phyloP scores from a whole-genome alignment of 1,139 yeast species.

The Scheffersomyces lignicola region DNA sequence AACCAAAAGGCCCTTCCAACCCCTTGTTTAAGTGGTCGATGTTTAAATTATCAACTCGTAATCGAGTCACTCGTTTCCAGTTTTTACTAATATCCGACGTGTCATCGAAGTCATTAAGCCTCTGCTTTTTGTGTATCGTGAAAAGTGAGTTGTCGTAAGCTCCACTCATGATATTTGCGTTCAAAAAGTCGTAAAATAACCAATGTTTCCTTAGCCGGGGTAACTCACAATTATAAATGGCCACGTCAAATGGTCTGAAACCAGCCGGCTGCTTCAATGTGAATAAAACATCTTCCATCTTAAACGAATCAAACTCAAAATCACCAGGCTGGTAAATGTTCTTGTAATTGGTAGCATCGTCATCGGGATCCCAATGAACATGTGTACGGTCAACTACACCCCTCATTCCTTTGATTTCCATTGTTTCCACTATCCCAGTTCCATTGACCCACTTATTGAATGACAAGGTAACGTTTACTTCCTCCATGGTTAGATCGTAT shows the following conservation, averaged over 20 bases:
- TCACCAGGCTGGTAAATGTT: constrained; percentile 82
- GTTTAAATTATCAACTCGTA: constrained; percentile 80
- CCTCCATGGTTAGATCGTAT: constrained; percentile 86
- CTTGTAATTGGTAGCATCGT: constrained; percentile 79
- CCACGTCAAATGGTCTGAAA: constrained; percentile 81
- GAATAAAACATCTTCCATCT: constrained; percentile 80
- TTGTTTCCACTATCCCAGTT: constrained; percentile 78
- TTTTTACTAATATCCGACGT: constrained; percentile 12
- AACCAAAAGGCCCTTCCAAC: constrained; percentile 91
- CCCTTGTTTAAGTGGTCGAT: constrained; percentile 91
- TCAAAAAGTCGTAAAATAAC: constrained; percentile 83
- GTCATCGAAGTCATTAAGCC: constrained; percentile 43
- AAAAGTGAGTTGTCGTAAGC: constrained; percentile 90
- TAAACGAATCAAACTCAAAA: constrained; percentile 83
- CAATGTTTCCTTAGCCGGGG: constrained; percentile 84
- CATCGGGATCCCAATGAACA: constrained; percentile 78
- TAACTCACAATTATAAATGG: constrained; percentile 81
- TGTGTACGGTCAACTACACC: constrained; percentile 92
- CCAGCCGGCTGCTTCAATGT: constrained; percentile 78
- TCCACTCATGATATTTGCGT: constrained; percentile 85
- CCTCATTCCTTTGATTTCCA: constrained; percentile 80
- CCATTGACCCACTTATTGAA: constrained; percentile 89
- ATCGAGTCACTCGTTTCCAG: constrained; percentile 71
- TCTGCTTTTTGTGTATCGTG: constrained; percentile 81
- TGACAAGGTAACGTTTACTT: constrained; percentile 76